These are phyloP conservation scores for Pseudognaphalium luteoalbum DNA, from an alignment of 129 eudicot genomes.

Conservation along the genomic window DNA sequence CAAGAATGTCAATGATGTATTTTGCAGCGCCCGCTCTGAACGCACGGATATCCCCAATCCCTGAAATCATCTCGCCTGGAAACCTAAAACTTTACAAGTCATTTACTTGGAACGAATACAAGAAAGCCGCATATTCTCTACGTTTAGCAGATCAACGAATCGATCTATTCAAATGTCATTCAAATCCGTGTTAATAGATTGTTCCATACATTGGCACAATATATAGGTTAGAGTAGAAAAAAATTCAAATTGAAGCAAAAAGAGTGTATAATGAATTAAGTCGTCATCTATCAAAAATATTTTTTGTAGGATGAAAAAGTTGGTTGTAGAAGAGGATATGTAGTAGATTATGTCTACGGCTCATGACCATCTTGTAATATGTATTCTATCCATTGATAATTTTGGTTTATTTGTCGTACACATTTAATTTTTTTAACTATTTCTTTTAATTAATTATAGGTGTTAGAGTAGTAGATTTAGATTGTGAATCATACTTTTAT, in stretches of 20 bases:
- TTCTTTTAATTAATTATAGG: too few relatives aligned
- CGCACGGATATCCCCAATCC: slow-evolving; percentile 55
- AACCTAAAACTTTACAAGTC: slow-evolving; percentile 49
- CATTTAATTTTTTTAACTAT: too few relatives aligned
- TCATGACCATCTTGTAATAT: slow-evolving; percentile 17
- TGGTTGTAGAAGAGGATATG: slow-evolving; percentile 22
- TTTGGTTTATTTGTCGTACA: too few relatives aligned
- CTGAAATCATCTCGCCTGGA: slow-evolving; percentile 41
- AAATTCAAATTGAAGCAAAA: neutral
- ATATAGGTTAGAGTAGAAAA: slow-evolving; percentile 25
- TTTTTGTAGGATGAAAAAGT: slow-evolving; percentile 32
- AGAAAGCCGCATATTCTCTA: slow-evolving; percentile 51
- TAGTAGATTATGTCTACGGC: slow-evolving; percentile 9
- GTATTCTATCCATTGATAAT: slow-evolving; percentile 18
- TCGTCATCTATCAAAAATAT: slow-evolving; percentile 28
- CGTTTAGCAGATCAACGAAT: slow-evolving; percentile 63
- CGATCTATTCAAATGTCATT: slow-evolving; percentile 38
- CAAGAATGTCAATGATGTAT: slow-evolving; percentile 76
- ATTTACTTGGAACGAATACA: slow-evolving; percentile 71
- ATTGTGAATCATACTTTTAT: too few relatives aligned
- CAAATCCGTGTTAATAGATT: slow-evolving; percentile 19
- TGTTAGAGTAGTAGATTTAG: too few relatives aligned
- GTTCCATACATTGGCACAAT: slow-evolving; percentile 17
- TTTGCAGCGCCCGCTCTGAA: slow-evolving; percentile 78
- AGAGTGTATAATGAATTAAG: slow-evolving; percentile 28